Evolutionary conservation across 257 asterid genomes (phyloP), one percentile per base, ranked within the genome.

Genomic region (Dorcoceras hygrometricum): DNA sequence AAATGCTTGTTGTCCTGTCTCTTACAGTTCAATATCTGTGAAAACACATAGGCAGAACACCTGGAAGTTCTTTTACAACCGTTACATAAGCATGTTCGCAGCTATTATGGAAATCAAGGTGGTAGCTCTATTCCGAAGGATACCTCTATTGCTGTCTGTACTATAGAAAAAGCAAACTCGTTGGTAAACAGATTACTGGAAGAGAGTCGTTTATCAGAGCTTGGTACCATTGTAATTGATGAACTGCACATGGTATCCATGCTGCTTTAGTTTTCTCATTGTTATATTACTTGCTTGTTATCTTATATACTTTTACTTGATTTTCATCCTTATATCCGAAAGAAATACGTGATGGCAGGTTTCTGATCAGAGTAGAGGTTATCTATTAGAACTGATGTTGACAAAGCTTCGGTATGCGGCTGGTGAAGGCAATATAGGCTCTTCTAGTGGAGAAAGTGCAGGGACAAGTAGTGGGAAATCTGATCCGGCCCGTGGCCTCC

Each of bases 91-190:
- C 95, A 81, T 70, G 99, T 93, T n/a, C 89, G 96, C 60, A 90
- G 99, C 81, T 90, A 83, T 82, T 93, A 90, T 74, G 99, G 99
- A 65, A 93, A 84, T 80, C 99, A 93, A 83, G 97, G 99, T 60
- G 96, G 97, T 58, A 87, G 97, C 63, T 78, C 87, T 70, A 89
- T 93, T 87, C 96, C 96, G 23, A 90, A 84, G 82, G 99, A 93
- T 72, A 93, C 99, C 11, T 76, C 96, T 63, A 85, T 93, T 63
- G 96, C 96, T 67, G 96, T 93, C 65, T 93, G 99, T 82, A 93
- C 99, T 28, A 93, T 93, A 14, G 99, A 93, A 86, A 93, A 93
- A 80, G 99, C 99, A 74, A 93, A 93, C 78, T 90, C 95, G 65
- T 84, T 93, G 80, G 79, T 90, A 63, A 93, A 93, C 79, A 83